Percentiles rank a stretch among this genome's conserved stretches.
Conservation (phyloP, 805 yeast species). For the Candida verbasci region DNA sequence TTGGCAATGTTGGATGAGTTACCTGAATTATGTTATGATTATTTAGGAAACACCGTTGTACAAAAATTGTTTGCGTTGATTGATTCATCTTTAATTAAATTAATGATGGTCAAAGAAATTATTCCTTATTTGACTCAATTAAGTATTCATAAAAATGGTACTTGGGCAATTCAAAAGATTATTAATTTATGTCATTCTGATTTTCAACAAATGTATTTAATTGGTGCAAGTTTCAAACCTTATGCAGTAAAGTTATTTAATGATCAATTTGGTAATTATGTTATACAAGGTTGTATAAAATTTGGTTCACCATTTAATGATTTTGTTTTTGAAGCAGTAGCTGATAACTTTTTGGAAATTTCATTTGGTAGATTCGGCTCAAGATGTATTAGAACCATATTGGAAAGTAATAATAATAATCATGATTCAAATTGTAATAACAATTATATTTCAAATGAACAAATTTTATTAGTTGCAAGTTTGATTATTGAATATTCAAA, state of each 20-base stretch:
- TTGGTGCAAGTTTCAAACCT: conserved; percentile 68
- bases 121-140: conserved; percentile 81
- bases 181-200: conserved; percentile 64
- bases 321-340: conserved; percentile 79
- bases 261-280: conserved; percentile 97
- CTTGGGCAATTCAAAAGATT: conserved; percentile 98
- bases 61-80: conserved; percentile 81
- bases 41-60: conserved; percentile 91
- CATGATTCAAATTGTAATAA: neutral
- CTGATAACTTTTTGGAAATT: conserved; percentile 73
- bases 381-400: conserved; percentile 87
- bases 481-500: conserved; percentile 75
- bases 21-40: conserved; percentile 88
- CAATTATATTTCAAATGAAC: conserved; percentile 48
- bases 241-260: conserved; percentile 81
- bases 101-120: conserved; percentile 74
- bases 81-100: conserved; percentile 61
- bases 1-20: conserved; percentile 81
- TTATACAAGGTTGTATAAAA: conserved; percentile 87
- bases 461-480: conserved; percentile 67
- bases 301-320: conserved; percentile 87
- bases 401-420: conserved; percentile 60
- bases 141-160: conserved; percentile 95
- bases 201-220: conserved; percentile 47
- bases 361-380: conserved; percentile 92